Evolutionary conservation across 2,329 filamentous ascomycete species (phyloP).

Genomic region (Aspergillus sp.): DNA sequence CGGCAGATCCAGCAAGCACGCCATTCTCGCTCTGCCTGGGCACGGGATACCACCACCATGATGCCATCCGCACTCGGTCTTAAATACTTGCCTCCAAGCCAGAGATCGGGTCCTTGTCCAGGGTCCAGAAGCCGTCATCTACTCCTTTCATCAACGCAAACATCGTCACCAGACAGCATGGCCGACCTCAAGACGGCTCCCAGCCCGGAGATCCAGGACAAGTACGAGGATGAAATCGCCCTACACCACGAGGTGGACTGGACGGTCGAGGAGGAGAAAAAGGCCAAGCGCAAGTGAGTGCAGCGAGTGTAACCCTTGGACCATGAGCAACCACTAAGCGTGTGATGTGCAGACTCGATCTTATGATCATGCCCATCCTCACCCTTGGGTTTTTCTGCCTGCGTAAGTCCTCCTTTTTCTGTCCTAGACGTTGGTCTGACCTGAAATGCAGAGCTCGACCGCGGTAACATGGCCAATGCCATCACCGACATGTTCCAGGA

Average conservation of each 20-base stretch:
- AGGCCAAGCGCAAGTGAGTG: conserved; percentile 17
- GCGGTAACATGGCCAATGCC: conserved; percentile 54
- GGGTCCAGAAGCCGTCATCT: neutral
- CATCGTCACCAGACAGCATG: neutral
- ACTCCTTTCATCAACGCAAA: neutral
- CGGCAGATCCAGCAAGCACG: neutral
- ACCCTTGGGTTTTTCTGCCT: conserved; percentile 35
- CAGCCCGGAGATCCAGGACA: neutral
- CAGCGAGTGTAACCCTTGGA: neutral
- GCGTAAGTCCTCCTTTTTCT: conserved; percentile 10
- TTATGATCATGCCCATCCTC: conserved; percentile 35
- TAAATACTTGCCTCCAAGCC: neutral
- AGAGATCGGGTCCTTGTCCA: neutral
- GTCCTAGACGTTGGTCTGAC: neutral
- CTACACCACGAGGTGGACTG: conserved; percentile 4
- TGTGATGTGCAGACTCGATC: conserved; percentile 28
- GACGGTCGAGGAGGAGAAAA: conserved; percentile 12
- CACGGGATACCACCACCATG: neutral
- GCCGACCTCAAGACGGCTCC: neutral
- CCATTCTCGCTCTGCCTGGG: neutral
- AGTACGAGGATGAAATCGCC: neutral
- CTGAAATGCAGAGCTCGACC: conserved; percentile 29
- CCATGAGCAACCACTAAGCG: neutral
- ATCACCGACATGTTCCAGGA: conserved; percentile 58
- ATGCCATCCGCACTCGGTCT: neutral